Conservation (phyloP, 2,329 filamentous ascomycete genomes). For the Ophiostoma fasciatum region DNA sequence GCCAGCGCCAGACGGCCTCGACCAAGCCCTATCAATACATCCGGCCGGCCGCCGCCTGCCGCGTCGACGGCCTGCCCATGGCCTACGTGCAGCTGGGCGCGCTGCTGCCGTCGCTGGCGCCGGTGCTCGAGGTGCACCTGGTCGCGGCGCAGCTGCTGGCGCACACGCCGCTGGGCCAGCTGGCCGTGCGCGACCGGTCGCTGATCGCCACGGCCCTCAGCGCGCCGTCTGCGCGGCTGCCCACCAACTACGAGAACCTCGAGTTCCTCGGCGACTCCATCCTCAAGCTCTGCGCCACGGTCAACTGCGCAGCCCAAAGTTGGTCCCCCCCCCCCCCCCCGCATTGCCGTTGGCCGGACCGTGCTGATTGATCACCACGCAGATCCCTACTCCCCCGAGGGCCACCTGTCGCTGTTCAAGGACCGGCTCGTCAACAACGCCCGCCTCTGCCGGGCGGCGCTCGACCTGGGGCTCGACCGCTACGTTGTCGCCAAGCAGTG, state of each 20-base stretch:
- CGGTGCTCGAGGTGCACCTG: constrained; percentile 51
- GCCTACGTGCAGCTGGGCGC: constrained; percentile 35
- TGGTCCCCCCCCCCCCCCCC: too few species aligned
- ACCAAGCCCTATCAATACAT: constrained; percentile 29
- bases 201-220: constrained; percentile 57
- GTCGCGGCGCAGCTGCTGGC: constrained; percentile 45
- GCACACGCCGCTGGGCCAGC: constrained; percentile 31
- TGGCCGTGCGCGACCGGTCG: constrained; percentile 37
- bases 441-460: constrained; percentile 50
- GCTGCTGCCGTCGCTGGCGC: constrained; percentile 58
- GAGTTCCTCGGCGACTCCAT: constrained; percentile 81
- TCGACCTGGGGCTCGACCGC: constrained; percentile 48
- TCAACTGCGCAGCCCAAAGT: constrained; percentile 46
- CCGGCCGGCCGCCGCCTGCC: constrained; percentile 32
- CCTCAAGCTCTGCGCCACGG: constrained; percentile 57
- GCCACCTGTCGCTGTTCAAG: constrained; percentile 54
- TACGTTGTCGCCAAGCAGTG: constrained; percentile 60
- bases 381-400: constrained; percentile 61
- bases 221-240: constrained; percentile 42
- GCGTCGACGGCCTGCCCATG: constrained; percentile 31
- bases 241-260: constrained; percentile 61
- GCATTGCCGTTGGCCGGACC: too few species aligned
- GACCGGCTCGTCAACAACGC: constrained; percentile 60
- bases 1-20: too few species aligned
- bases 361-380: too few species aligned